Percentiles rank a stretch among this genome's conserved stretches.
These are phyloP conservation scores for Paraconiothyrium sp. DNA, from an alignment of 2,329 filamentous ascomycete genomes.

Conservation along the genomic window DNA sequence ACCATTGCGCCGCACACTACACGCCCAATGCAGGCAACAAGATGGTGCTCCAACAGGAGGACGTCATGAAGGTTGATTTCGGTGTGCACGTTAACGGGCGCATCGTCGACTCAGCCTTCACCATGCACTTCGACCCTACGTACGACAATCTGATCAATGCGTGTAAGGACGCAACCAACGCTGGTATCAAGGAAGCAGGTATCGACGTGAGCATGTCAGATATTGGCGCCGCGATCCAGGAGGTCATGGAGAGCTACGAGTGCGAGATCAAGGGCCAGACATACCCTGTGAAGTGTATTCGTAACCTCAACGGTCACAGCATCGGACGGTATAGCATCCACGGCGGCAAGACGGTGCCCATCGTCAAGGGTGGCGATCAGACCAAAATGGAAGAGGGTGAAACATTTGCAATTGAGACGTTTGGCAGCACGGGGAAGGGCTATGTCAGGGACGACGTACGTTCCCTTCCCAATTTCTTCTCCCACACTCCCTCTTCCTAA, in stretches of 20 bases:
- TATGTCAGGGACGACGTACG: constrained; percentile 83
- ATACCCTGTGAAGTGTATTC: constrained; percentile 83
- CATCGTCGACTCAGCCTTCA: constrained; percentile 77
- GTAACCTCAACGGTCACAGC: constrained; percentile 88
- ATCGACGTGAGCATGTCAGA: constrained; percentile 91
- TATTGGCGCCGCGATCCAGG: constrained; percentile 84
- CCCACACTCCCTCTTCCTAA: too few relatives aligned
- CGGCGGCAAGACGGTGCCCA: constrained; percentile 91
- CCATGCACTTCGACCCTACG: constrained; percentile 72
- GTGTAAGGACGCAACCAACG: constrained; percentile 74
- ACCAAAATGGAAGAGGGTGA: constrained; percentile 99
- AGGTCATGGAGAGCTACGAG: constrained; percentile 93
- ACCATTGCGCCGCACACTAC: constrained; percentile 87
- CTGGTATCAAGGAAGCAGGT: constrained; percentile 85
- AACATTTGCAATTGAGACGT: constrained; percentile 94
- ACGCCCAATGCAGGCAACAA: constrained; percentile 90
- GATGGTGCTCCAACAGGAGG: constrained; percentile 69
- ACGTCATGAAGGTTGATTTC: constrained; percentile 80
- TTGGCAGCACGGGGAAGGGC: constrained; percentile 91
- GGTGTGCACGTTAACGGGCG: constrained; percentile 76
- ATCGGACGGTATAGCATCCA: constrained; percentile 92
- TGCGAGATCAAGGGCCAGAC: constrained; percentile 82
- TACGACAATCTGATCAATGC: constrained; percentile 74
- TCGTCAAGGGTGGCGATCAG: constrained; percentile 86
- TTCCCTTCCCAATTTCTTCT: background rate